These are phyloP conservation scores for Cucurbita ficifolia DNA, from an alignment of 306 rosid genomes.

Conservation along the genomic window DNA sequence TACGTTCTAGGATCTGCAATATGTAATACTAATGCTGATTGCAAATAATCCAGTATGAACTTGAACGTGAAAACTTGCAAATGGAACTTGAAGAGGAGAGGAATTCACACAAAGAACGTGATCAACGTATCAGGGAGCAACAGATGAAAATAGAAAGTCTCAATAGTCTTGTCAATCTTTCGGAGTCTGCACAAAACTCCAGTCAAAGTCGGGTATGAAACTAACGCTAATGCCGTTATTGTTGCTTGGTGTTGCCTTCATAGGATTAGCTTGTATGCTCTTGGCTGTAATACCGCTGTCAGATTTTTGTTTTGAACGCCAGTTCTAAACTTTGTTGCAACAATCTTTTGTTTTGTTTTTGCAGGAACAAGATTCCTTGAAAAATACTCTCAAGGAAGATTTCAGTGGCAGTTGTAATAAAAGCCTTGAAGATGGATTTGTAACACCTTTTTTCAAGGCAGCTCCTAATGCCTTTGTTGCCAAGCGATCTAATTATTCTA, in stretches of 20 bases:
- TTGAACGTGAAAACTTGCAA: constrained; percentile 83
- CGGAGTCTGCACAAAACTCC: constrained; percentile 30
- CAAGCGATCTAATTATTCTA: constrained; percentile 46
- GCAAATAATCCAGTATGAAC: constrained; percentile 48
- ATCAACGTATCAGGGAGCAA: constrained; percentile 46
- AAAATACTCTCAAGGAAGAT: constrained; percentile 30
- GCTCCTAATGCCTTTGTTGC: constrained; percentile 57
- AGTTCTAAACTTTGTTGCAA: neutral
- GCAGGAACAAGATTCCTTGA: constrained; percentile 36
- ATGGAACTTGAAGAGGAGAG: constrained; percentile 73
- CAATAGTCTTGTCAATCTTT: constrained; percentile 25
- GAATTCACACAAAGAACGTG: constrained; percentile 46
- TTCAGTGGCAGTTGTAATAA: constrained; percentile 26
- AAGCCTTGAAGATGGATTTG: constrained; percentile 49
- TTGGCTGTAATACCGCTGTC: neutral
- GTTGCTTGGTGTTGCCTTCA: neutral
- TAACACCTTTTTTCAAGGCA: constrained; percentile 60
- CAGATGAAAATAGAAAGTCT: constrained; percentile 45
- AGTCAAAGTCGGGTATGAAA: constrained; percentile 61
- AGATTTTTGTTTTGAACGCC: neutral
- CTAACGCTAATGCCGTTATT: neutral
- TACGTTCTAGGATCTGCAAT: neutral
- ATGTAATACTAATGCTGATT: constrained; percentile 5
- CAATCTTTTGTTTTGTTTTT: neutral
- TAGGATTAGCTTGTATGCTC: neutral